Base-by-base conservation (phyloP, 2,329 filamentous ascomycete genomes). In the Cryphonectria radicalis region DNA sequence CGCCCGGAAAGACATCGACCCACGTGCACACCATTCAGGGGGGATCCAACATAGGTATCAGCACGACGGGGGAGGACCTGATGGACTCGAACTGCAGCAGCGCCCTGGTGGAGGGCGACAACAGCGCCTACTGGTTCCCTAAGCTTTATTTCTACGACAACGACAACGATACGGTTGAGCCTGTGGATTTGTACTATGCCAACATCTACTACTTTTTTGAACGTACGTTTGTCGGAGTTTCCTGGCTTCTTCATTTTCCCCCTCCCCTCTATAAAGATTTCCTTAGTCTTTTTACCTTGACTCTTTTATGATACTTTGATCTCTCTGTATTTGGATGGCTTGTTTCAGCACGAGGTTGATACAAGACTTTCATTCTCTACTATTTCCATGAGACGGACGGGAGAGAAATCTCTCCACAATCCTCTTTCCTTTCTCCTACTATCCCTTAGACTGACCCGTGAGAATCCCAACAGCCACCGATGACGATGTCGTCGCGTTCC, bases 91-190 rank as follows among this genome's bases (percentile, higher is more conserved):
- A 87, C 37, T 95, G 93, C 84, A 92, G 89, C 65, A 93, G 90
- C 46, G 91, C 92, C 79, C 85, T 86, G 73, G 85, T 93, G 78
- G 89, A 86, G 76, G 88, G 88, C 69, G 92, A 94, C 81, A 85
- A 89, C 78, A 92, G 88, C 75, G 91, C 91, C 80, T 95, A 95
- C 84, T 95, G 93, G 93, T 89, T 90, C 70, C 92, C 93, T 1
- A 84, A 85, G 40, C 82, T 95, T 3, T 94, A 90, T 81, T 94
- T 91, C 81, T 82, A 85, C 75, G 87, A 92, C 74, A 85, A 89
- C 76, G 82, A 86, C 75, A 88, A 90, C 74, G 88, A 87, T 65
- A 86, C 85, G 67, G 89, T 93, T 75, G 88, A 90, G 79, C 85
- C 86, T 50, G 92, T 94, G 25, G 85, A 89, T 62, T 82, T 92